Conservation (phyloP, 2,329 filamentous ascomycete genomes). For the Claviceps pazoutovae region DNA sequence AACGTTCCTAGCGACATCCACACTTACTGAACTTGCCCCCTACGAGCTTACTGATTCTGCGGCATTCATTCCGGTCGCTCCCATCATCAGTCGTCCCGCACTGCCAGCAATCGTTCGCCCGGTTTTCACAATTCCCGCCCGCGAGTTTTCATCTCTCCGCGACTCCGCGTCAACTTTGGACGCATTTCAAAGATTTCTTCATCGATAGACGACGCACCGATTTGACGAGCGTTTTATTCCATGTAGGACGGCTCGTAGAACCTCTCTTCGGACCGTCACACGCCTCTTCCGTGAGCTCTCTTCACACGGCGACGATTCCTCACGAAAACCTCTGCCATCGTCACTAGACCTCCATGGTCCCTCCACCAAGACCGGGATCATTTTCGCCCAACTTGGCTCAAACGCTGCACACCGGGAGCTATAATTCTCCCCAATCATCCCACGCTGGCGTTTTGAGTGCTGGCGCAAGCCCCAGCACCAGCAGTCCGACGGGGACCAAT, state of each 20-base stretch:
- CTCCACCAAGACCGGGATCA: conserved; percentile 47
- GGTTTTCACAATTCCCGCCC: background rate
- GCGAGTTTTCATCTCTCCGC: background rate
- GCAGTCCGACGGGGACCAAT: conserved; percentile 46
- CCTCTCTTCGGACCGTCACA: conserved; percentile 14
- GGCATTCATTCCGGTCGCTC: conserved; percentile 9
- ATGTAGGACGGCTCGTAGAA: conserved; percentile 21
- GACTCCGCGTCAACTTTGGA: background rate
- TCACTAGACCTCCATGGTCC: conserved; percentile 39
- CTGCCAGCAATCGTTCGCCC: background rate
- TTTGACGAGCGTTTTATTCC: conserved; percentile 9
- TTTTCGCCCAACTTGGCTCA: conserved; percentile 49
- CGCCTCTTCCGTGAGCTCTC: conserved; percentile 18
- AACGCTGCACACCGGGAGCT: conserved; percentile 40
- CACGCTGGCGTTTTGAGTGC: conserved; percentile 43
- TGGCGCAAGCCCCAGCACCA: conserved; percentile 47
- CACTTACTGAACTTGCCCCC: conserved; percentile 10
- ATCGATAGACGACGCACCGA: conserved; percentile 4
- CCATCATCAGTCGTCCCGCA: background rate
- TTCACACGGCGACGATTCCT: conserved; percentile 24
- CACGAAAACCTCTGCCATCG: conserved; percentile 16
- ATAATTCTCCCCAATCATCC: conserved; percentile 43
- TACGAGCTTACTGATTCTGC: conserved; percentile 13
- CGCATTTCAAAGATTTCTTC: background rate
- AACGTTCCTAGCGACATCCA: background rate